These are phyloP conservation scores for Monilinia aucupariae DNA, from an alignment of 2,329 filamentous ascomycete species.

Conservation along the genomic window DNA sequence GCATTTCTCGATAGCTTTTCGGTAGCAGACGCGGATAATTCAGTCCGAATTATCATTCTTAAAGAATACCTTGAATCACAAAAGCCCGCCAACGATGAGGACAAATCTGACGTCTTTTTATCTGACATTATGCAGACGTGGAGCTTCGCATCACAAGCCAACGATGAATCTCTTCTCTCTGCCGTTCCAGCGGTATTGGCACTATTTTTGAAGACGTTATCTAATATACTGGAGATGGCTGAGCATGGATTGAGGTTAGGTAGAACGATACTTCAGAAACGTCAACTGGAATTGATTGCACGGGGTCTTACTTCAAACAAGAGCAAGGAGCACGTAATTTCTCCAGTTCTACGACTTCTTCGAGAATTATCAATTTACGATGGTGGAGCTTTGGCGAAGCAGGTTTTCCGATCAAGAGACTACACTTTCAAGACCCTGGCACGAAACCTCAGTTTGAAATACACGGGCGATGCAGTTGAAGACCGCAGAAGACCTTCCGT, in stretches of 20 bases:
- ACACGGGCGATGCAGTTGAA: constrained; percentile 53
- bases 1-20: constrained; percentile 63
- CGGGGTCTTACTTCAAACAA: constrained; percentile 74
- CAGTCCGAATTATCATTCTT: constrained; percentile 53
- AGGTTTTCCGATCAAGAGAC: constrained; percentile 71
- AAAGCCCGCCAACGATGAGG: constrained; percentile 45
- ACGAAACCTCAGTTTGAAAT: constrained; percentile 70
- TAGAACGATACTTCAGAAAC: constrained; percentile 73
- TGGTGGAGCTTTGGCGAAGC: constrained; percentile 71
- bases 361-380: constrained; percentile 83
- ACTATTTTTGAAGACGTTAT: constrained; percentile 73
- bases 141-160: constrained; percentile 73
- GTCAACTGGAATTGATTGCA: constrained; percentile 74
- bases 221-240: constrained; percentile 66
- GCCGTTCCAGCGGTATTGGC: constrained; percentile 75
- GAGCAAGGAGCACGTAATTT: constrained; percentile 81
- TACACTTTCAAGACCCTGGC: constrained; percentile 75
- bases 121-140: constrained; percentile 81
- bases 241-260: constrained; percentile 73
- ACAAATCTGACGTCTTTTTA: constrained; percentile 60
- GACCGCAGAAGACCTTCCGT: constrained; percentile 69
- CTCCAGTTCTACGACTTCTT: constrained; percentile 78
- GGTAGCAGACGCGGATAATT: constrained; percentile 45
- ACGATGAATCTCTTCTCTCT: constrained; percentile 76
- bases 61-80: constrained; percentile 61